phyloP scores from a whole-genome alignment of 306 rosid genomes.

The cucumber (Cucumis sativus) region DNA sequence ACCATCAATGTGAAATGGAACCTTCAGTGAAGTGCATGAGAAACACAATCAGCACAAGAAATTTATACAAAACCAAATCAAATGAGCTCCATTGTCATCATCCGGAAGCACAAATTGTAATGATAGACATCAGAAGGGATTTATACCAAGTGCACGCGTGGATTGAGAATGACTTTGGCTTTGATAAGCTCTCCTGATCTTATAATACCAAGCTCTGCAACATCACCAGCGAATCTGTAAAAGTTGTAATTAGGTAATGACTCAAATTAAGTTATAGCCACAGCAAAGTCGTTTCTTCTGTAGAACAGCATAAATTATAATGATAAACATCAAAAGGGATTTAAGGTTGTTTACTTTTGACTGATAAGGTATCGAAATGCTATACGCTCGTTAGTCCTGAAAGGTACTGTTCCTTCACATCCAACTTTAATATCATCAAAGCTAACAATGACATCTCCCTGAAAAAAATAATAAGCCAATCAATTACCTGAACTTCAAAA shows the following conservation, averaged over 20 bases:
- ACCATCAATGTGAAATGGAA: conserved; percentile 75
- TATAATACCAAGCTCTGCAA: conserved; percentile 76
- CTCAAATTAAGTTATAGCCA: background rate
- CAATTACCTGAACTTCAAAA: background rate
- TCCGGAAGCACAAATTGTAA: too few relatives aligned
- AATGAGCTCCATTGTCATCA: background rate
- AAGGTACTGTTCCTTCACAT: conserved; percentile 93
- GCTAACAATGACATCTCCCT: conserved; percentile 98
- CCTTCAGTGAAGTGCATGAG: conserved; percentile 29
- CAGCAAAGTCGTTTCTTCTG: background rate
- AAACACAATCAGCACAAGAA: background rate
- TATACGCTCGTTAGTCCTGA: conserved; percentile 81
- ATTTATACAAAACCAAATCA: conserved; percentile 6
- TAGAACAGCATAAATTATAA: background rate
- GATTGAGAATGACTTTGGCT: conserved; percentile 49
- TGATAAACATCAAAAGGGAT: background rate
- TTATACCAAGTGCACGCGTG: conserved; percentile 86
- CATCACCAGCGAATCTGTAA: conserved; percentile 89
- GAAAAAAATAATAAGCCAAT: conserved; percentile 19
- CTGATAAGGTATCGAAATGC: conserved; percentile 91
- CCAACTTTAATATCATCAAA: conserved; percentile 76
- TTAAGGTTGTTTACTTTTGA: conserved; percentile 52
- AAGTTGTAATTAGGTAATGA: conserved; percentile 14
- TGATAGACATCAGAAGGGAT: background rate
- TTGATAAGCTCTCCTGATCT: conserved; percentile 60